Base-by-base conservation (phyloP, 805 yeast genomes). In the Maudiozyma turicensis region DNA sequence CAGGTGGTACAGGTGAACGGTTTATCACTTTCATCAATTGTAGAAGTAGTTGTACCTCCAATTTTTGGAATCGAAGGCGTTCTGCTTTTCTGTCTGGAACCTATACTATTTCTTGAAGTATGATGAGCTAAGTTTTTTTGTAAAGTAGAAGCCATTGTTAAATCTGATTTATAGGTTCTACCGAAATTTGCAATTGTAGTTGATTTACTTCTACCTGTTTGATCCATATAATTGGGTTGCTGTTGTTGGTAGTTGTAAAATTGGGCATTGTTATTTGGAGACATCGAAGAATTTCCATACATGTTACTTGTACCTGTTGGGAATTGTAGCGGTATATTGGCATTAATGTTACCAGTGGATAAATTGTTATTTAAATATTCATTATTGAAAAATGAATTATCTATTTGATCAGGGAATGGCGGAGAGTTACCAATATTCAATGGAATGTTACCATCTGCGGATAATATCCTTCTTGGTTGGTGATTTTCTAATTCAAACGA, bases 1-100 rank as follows among this genome's bases (percentile, higher is more conserved):
- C 78, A 74, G 9, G 61, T 57, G 7, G 55, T 53, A 50, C 74
- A 74, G 28, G 57, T 56, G 54, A 67, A 67, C 32, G 70, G 69
- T 52, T 69, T 71, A 10, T 67, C 71, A 28, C 52, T 58, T 34
- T 58, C 66, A 15, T 57, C 64, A 15, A 20, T 20, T 9, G 13
- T 14, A 6, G 11, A 31, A 6, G 26, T 8, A 6, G 11, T 11
- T 9, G 13, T 38, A 7, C 44, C 11, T 20, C 26, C 26, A 20
- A 20, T 2, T 32, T 8, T 20, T 8, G 32, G 31, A 13, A 34
- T 13, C 8, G 44, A 33, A 8, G 32, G 30, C 5, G 28, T 40
- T 34, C 14, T 13, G 8, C 20, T 14, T 29, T 33, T 40, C 28
- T 14, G 39, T 15, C 43, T 28, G 11, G 33, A 28, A 28, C 34